Evolutionary conservation across 257 asterid genomes (phyloP).

Genomic region (Avicennia marina): DNA sequence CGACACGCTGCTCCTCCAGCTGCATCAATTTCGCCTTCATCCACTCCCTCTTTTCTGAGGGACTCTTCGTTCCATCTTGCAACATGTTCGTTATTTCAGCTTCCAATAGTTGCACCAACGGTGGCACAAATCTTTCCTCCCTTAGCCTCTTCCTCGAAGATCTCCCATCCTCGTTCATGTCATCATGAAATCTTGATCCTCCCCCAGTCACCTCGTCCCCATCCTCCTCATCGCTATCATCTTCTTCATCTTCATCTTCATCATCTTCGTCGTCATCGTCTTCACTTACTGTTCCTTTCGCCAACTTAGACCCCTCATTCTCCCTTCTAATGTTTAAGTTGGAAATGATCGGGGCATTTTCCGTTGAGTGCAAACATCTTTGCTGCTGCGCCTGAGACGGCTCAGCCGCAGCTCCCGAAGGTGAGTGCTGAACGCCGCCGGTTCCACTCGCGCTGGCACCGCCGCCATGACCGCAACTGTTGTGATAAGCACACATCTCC

Average conservation of each 20-base stretch:
- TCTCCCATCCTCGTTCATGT: constrained; percentile 31
- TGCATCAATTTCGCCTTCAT: constrained; percentile 38
- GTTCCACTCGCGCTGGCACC: constrained; percentile 20
- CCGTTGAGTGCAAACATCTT: too few relatives aligned
- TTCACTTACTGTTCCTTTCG: too few relatives aligned
- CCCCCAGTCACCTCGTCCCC: too few relatives aligned
- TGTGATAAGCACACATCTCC: constrained; percentile 97
- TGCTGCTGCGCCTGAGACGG: too few relatives aligned
- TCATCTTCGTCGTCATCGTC: constrained; percentile 29
- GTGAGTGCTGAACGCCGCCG: constrained; percentile 19
- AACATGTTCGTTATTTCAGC: constrained; percentile 38
- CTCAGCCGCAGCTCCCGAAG: constrained; percentile 16
- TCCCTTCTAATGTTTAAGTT: too few relatives aligned
- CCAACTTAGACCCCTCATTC: too few relatives aligned
- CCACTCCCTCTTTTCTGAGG: constrained; percentile 64
- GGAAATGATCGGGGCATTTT: too few relatives aligned
- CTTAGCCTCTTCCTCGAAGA: constrained; percentile 38
- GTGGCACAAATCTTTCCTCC: constrained; percentile 7
- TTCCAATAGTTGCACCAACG: constrained; percentile 40
- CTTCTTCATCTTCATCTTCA: constrained; percentile 29
- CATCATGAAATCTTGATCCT: too few relatives aligned
- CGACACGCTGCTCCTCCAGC: constrained; percentile 58
- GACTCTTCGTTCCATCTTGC: constrained; percentile 43
- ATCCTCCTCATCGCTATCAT: constrained; percentile 8
- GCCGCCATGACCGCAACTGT: constrained; percentile 51